Base-by-base conservation (phyloP, 1,284 basidiomycete genomes). In the Mycosarcoma maydis region DNA sequence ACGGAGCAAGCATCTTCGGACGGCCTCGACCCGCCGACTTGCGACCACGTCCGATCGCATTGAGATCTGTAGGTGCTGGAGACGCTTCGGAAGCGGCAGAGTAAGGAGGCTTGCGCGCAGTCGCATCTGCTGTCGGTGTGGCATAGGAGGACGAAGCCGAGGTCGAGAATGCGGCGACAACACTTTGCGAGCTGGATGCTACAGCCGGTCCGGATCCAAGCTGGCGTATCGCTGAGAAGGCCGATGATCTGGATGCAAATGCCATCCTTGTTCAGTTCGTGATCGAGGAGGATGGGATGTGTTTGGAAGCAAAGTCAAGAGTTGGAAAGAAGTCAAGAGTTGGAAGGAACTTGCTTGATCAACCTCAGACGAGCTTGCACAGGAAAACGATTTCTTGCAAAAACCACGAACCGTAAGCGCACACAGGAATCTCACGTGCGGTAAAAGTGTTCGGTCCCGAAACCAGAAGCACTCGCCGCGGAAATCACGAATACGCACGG, bases 1-100 rank as follows among this genome's bases (percentile, higher is more conserved):
- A 79, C 10, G 77, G 71, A 32, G 75, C 50, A 1, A 77, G 60
- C 41, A 57, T 61, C 45, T 57, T 55, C 5, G 70, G 57, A 8
- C 60, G 44, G 4, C 60, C 57, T 32, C 66, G 40, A 33, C 70
- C 66, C 0, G 65, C 65, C 17, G 70, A 64, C 45, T 37, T 69
- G 26, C 65, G 61, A 4, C 70, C 66, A 32, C 68, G 50, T 4
- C 59, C 52, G 34, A 72, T 56, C 2, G 52, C 51, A 16, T 56
- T 64, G 32, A 23, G 38, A 20, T 64, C 59, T 27, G 41, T 48
- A 5, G 65, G 46, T n/a, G 49, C 39, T 29, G 44, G 42, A 10
- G 49, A 57, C 6, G 59, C 43, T 42, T 69, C 66, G 13, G 66
- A 19, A n/a, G 66, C 53, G 19, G 66, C 36, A 3, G 54, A 48